Evolutionary conservation across 257 asterid species (phyloP), one percentile per base, ranked within the genome.

Genomic region (Lycium ferocissimum): DNA sequence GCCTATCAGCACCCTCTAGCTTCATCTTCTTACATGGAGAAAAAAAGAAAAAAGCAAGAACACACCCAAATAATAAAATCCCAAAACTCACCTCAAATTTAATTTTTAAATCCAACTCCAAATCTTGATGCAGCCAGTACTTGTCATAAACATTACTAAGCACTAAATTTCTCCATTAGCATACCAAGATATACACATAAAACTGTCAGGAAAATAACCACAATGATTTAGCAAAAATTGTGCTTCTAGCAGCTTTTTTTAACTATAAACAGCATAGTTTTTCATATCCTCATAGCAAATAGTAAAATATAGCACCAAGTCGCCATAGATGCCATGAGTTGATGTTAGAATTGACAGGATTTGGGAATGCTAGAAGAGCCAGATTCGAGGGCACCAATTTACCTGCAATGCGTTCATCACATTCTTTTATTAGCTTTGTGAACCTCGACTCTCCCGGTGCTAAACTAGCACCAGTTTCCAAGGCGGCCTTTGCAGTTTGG

Each of bases 401-500:
- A 97, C 99, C 99, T 86, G 98, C 96, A 83, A 94, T 93, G 53
- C 26, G 83, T 84, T 86, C 89, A 37, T 93, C 94, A 73, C 98
- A 95, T 87, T 94, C 97, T 89, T 92, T 91, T 70, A 95, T 91
- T 90, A 95, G 88, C 7, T 92, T 91, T 35, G 88, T 79, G 91
- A 95, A 95, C 84, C 98, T 92, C 61, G 93, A 86, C 88, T 94
- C 95, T 76, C 87, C 97, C 73, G 97, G 91, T 87, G 93, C 95
- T 88, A 97, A 89, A 85, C 97, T 88, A 35, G 94, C 94, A 22
- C 99, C 99, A 38, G 20, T 84, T 85, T 93, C 95, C 90, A 97
- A 88, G 76, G 99, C 98, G 67, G 94, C 76, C 90, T 92, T 97
- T 79, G 99, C 99, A 79, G 98, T 94, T 87, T 94, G 94, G 90